Evolutionary conservation across 768 basidiomycete species (phyloP), one percentile per base, ranked within the genome.

Genomic region (Hericium coralloides): DNA sequence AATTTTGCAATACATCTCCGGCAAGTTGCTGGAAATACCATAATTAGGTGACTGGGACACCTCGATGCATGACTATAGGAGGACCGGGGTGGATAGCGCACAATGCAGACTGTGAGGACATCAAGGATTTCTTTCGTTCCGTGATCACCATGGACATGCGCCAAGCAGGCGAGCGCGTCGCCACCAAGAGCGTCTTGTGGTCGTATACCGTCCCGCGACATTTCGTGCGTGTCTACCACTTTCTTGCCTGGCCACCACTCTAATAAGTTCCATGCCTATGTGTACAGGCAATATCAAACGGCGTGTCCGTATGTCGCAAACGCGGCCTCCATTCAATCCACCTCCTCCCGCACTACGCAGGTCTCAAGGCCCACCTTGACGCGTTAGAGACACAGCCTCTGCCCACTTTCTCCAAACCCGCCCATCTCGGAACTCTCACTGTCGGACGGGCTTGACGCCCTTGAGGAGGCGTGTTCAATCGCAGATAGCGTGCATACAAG

Each of bases 141-240:
- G 79, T 78, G 49, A 80, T 89, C 59, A 78, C 77, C 58, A 88
- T 89, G 86, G 87, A 89, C 66, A 76, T 89, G 69, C 77, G 87
- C 26, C 84, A 89, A 68, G 83, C 85, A 0, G 87, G 87, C 17
- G 87, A 89, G 62, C 77, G 87, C 31, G 85, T 88, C 18, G 87
- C 87, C 8, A 88, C 87, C 8, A 89, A 87, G 75, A 86, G 84
- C 63, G 84, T 88, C 18, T 69, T 89, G 55, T 89, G 87, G 87
- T 84, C 84, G 1, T 89, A 89, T 68, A 89, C 87, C 2, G 87
- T 85, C 36, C 70, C 89, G 26, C 72, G 87, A 56, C 83, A 89
- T 70, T 89, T 89, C 66, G 86, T 87, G 70, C 65, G 85, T 72
- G 36, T 22, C 20, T 36, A 36, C 38, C 52, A 12, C 12, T 48